A percentile compares a stretch with the other conserved stretches of the same genome.
Conservation (phyloP, 345 rosid species). For the Citrus trifoliata region DNA sequence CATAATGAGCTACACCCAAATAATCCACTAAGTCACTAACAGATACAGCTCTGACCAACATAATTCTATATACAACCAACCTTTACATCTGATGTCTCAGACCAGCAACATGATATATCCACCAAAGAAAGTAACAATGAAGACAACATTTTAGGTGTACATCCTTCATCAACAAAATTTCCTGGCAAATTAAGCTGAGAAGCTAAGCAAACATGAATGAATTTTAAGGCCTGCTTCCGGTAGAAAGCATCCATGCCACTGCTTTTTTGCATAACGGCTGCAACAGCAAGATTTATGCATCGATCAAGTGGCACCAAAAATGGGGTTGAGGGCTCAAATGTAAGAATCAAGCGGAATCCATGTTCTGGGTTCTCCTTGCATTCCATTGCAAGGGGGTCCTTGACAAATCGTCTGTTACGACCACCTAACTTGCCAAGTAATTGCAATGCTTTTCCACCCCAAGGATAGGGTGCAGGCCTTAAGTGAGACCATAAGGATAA, state of each 20-base stretch:
- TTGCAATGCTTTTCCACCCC: conserved; percentile 93
- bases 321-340: conserved; percentile 93
- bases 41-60: conserved; percentile 3
- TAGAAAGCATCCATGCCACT: conserved; percentile 73
- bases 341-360: conserved; percentile 92
- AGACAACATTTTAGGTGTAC: conserved; percentile 60
- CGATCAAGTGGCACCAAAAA: conserved; percentile 93
- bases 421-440: conserved; percentile 98
- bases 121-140: conserved; percentile 58
- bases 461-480: conserved; percentile 90
- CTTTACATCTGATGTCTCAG: conserved; percentile 79
- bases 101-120: conserved; percentile 70
- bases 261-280: conserved; percentile 69
- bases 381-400: conserved; percentile 95
- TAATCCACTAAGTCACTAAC: not conserved
- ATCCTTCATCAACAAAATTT: conserved; percentile 67
- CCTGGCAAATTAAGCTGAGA: conserved; percentile 99
- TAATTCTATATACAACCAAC: conserved; percentile 37
- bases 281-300: conserved; percentile 93
- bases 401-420: conserved; percentile 92
- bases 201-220: conserved; percentile 83
- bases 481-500: conserved; percentile 96
- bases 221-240: conserved; percentile 81
- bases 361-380: conserved; percentile 99
- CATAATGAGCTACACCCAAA: not conserved